Evolutionary conservation across 345 rosid genomes (phyloP).

Genomic region (Cardamine chenopodiifolia): DNA sequence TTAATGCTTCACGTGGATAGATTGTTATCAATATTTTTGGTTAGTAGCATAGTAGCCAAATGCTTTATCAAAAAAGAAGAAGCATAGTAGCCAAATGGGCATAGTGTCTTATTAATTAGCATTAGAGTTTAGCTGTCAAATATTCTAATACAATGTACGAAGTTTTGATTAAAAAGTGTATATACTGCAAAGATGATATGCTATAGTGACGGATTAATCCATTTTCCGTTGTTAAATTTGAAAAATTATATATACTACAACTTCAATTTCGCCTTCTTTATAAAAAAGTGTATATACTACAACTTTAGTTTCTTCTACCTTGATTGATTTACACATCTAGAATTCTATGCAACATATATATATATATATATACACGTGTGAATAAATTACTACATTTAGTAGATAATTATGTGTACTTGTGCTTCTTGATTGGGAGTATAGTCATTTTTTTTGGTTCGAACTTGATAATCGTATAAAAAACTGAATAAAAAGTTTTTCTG

Average conservation of each 20-base stretch:
- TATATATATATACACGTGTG: background rate
- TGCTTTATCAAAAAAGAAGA: no score
- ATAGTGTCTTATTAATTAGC: constrained; percentile 4
- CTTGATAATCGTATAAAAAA: background rate
- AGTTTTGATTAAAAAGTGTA: background rate
- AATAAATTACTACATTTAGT: background rate
- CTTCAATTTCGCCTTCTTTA: no score
- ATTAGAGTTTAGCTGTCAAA: constrained; percentile 24
- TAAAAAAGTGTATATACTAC: no score
- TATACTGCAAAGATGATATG: background rate
- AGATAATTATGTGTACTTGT: background rate
- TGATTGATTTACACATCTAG: background rate
- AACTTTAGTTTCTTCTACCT: background rate
- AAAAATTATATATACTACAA: background rate
- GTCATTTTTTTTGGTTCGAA: background rate
- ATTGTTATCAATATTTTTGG: background rate
- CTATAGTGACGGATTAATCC: background rate
- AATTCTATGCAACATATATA: background rate
- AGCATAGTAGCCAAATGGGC: constrained; percentile 22
- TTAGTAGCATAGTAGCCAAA: constrained; percentile 19
- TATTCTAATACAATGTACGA: background rate
- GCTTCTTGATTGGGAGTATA: background rate
- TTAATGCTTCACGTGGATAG: constrained; percentile 28
- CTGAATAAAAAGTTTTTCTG: background rate
- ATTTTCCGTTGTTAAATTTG: background rate